Evolutionary conservation across 768 basidiomycete genomes (phyloP), one percentile per base, ranked within the genome.

Genomic region (Clitopilus hobsonii): DNA sequence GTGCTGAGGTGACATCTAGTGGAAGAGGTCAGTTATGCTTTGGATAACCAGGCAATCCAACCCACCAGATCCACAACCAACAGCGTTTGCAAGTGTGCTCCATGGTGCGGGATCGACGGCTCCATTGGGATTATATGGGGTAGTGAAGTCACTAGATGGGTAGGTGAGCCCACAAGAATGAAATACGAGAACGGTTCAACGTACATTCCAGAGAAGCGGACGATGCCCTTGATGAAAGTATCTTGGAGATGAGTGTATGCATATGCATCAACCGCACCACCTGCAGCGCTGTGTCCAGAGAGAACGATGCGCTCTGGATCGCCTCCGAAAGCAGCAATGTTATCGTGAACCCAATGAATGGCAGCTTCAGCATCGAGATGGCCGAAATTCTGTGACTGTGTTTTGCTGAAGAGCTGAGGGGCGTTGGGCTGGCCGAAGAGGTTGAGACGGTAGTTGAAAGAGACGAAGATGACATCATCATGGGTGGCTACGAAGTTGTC

Each of bases 321-420:
- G 27, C 69, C 69, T 14, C 69, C 69, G 53, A 78, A 79, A 6
- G 60, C 64, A 6, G 64, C 68, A 52, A 79, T 78, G 58, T 79
- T 74, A 30, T 69, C 62, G 36, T 73, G 69, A 10, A 78, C 69
- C 77, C 75, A 77, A 54, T 73, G 56, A 7, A 78, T 66, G 3
- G 72, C 75, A 20, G 70, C 66, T 10, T 68, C 64, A 4, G 63
- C 24, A 45, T 74, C 72, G 8, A 71, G 61, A 6, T 71, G 58
- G 6, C 71, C 71, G 59, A 70, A 72, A 53, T 73, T 74, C 47
- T 70, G 70, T 3, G 66, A 58, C 6, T 56, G 56, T 0, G 53
- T 55, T 5, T 53, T 50, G 23, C 54, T 55, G 23, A 57, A 55
- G 27, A 72, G 65, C 49, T 72, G 69, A 7, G 71, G 70, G 5